These are phyloP conservation scores for Hymenoscyphus linearis DNA, from an alignment of 2,329 filamentous ascomycete genomes.

Conservation along the genomic window DNA sequence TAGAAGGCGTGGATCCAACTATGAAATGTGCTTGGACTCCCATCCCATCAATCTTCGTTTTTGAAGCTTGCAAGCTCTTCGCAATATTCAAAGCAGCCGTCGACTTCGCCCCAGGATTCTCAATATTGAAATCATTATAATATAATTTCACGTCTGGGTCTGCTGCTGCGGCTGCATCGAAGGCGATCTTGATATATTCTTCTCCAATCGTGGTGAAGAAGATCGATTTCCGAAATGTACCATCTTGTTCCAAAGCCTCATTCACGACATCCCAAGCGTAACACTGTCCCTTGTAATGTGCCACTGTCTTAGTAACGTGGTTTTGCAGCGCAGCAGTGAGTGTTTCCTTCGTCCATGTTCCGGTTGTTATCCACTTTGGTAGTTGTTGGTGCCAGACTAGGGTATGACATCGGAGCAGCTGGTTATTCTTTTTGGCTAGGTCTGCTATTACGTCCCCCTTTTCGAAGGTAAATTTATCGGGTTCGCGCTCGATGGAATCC, in stretches of 20 bases:
- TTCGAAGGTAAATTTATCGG: conserved; percentile 12
- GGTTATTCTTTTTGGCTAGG: conserved; percentile 10
- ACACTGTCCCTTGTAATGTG: conserved; percentile 53
- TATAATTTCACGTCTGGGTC: conserved; percentile 9
- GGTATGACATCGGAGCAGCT: conserved; percentile 57
- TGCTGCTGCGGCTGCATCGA: conserved; percentile 5
- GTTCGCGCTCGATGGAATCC: conserved; percentile 12
- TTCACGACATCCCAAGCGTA: conserved; percentile 63
- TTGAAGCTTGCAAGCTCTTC: conserved; percentile 39
- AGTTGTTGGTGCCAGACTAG: conserved; percentile 46
- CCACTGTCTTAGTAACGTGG: conserved; percentile 53
- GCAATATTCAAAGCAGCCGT: conserved; percentile 39
- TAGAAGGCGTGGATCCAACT: conserved; percentile 41
- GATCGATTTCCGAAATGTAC: conserved; percentile 44
- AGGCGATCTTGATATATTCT: conserved; percentile 39
- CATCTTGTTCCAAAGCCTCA: conserved; percentile 53
- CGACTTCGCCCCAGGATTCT: conserved; percentile 43
- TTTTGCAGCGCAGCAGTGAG: conserved; percentile 50
- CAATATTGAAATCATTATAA: conserved; percentile 55
- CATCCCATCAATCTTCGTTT: conserved; percentile 53
- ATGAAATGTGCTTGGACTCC: conserved; percentile 58
- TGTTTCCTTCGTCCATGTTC: conserved; percentile 50
- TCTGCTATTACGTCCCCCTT: conserved; percentile 14
- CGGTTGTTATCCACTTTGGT: conserved; percentile 39
- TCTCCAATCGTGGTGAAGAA: conserved; percentile 50